Evolutionary conservation across 1,284 basidiomycete genomes (phyloP).

Genomic region (Trichosporon sp.): DNA sequence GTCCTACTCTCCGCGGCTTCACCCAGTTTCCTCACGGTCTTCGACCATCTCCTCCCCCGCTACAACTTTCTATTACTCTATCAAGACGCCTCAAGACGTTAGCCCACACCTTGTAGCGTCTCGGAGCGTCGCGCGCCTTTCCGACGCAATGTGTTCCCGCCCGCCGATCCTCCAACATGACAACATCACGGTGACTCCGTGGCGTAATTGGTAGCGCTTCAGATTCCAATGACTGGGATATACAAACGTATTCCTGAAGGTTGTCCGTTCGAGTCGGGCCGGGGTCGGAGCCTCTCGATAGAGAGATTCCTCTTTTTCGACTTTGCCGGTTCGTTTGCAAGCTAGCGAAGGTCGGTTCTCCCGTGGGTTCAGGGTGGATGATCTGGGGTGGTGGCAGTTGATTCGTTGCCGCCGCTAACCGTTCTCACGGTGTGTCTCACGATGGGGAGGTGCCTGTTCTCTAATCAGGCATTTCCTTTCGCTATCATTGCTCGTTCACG

Average conservation of each 20-base stretch:
- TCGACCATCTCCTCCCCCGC: too few relatives aligned
- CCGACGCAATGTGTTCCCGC: neutral
- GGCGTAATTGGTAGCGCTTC: conserved; percentile 20
- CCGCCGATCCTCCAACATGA: neutral
- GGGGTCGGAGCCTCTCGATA: conserved; percentile 20
- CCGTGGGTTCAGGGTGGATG: neutral
- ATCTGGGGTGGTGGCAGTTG: neutral
- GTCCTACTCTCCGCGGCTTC: too few relatives aligned
- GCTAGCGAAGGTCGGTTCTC: neutral
- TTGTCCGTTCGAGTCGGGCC: conserved; percentile 20
- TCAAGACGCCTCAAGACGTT: too few relatives aligned
- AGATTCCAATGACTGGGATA: conserved; percentile 20
- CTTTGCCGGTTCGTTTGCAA: neutral
- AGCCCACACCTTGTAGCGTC: too few relatives aligned
- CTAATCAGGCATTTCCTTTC: too few relatives aligned
- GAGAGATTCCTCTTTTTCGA: conserved; percentile 19
- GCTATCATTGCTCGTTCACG: neutral
- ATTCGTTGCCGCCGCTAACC: neutral
- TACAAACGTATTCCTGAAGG: conserved; percentile 16
- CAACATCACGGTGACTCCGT: conserved; percentile 17
- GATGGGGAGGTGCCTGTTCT: neutral
- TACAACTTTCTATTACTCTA: too few relatives aligned
- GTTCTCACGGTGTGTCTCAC: neutral
- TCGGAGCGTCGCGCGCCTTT: too few relatives aligned
- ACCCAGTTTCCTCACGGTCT: too few relatives aligned